A percentile compares a stretch with the other conserved stretches of the same genome.
Evolutionary conservation across 2,329 filamentous ascomycete species (phyloP).

Genomic region (Neurospora crassa): DNA sequence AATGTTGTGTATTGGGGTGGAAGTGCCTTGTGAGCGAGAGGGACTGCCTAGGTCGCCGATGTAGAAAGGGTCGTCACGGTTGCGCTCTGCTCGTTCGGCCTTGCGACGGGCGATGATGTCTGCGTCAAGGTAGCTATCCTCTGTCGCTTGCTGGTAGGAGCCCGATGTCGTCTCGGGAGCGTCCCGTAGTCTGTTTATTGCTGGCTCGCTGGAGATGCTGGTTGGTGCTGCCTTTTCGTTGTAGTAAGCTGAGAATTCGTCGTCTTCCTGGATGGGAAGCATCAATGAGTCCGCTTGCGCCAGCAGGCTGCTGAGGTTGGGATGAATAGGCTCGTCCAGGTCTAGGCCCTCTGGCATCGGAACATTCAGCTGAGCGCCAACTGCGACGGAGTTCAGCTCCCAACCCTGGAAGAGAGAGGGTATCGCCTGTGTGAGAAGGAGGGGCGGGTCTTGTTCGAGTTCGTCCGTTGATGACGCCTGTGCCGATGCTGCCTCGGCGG

Average conservation of each 20-base stretch:
- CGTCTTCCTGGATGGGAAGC: constrained; percentile 43
- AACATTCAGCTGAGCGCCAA: constrained; percentile 75
- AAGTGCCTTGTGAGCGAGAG: constrained; percentile 35
- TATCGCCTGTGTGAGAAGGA: constrained; percentile 83
- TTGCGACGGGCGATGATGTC: constrained; percentile 66
- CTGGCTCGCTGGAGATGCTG: constrained; percentile 42
- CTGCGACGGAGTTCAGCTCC: constrained; percentile 85
- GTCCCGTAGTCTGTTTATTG: constrained; percentile 42
- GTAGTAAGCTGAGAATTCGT: constrained; percentile 61
- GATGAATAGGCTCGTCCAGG: constrained; percentile 73
- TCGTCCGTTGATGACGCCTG: constrained; percentile 50
- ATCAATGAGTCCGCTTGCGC: constrained; percentile 43
- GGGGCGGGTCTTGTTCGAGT: constrained; percentile 56
- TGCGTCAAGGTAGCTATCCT: constrained; percentile 60
- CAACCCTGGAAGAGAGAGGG: constrained; percentile 77
- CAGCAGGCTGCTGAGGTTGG: constrained; percentile 59
- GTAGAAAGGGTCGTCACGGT: constrained; percentile 93
- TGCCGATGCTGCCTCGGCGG: constrained; percentile 66
- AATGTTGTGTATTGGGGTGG: constrained; percentile 73
- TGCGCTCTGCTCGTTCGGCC: constrained; percentile 68
- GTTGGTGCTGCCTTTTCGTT: constrained; percentile 43
- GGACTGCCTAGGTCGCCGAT: constrained; percentile 39
- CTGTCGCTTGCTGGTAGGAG: constrained; percentile 51
- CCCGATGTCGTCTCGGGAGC: constrained; percentile 32
- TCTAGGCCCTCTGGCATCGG: constrained; percentile 67